Percentiles rank a stretch among this genome's conserved stretches.
phyloP scores from a whole-genome alignment of 805 yeast species.

The Spathaspora sp. region DNA sequence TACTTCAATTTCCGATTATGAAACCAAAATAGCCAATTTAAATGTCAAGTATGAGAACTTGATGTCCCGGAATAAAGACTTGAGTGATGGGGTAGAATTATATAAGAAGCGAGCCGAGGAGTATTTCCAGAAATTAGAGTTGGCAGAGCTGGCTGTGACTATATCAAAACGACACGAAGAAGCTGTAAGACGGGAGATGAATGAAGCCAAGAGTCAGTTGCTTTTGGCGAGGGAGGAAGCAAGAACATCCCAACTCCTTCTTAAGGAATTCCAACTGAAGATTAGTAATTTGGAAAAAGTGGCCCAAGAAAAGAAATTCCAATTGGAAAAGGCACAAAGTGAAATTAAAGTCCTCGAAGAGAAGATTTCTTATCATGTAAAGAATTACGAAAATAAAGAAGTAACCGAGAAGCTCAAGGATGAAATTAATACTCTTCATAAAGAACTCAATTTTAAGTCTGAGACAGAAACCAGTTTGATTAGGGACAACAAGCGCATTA shows the following conservation, averaged over 20 bases:
- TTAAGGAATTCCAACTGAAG: conserved; percentile 49
- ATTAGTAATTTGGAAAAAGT: conserved; percentile 52
- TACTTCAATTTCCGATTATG: conserved; percentile 32
- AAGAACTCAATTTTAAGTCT: conserved; percentile 50
- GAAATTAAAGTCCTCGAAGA: conserved; percentile 51
- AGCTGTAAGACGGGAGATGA: conserved; percentile 47
- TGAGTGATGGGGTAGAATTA: conserved; percentile 51
- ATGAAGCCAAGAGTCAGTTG: conserved; percentile 38
- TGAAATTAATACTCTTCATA: conserved; percentile 53
- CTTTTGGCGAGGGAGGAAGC: conserved; percentile 50
- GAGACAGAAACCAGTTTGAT: conserved; percentile 65
- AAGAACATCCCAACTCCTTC: conserved; percentile 47
- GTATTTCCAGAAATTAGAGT: conserved; percentile 67
- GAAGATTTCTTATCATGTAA: conserved; percentile 51
- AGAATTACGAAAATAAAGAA: conserved; percentile 39
- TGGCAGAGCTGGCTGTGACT: conserved; percentile 70
- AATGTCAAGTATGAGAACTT: conserved; percentile 57
- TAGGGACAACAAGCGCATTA: conserved; percentile 59
- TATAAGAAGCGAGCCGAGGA: conserved; percentile 74
- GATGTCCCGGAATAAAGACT: conserved; percentile 51
- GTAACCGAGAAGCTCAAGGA: conserved; percentile 42
- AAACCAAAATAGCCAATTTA: conserved; percentile 43
- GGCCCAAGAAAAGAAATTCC: conserved; percentile 54
- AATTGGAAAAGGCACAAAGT: conserved; percentile 47
- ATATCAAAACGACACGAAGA: conserved; percentile 62